A percentile compares a stretch with the other conserved stretches of the same genome.
Conservation (phyloP, 768 basidiomycete genomes). For the Megacollybia marginata region DNA sequence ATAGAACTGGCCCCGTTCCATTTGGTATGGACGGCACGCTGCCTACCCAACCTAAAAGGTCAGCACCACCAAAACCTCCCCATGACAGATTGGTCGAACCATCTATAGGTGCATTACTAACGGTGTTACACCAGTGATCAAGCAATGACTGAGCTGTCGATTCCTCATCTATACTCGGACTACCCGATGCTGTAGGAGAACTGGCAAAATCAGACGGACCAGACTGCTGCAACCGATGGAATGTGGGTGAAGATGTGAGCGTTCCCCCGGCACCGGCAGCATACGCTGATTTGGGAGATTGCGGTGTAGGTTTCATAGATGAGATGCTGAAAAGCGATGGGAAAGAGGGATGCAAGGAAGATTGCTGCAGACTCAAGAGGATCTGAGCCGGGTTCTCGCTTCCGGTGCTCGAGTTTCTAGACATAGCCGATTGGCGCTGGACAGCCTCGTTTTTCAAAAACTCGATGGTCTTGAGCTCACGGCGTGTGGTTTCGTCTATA, state of each 20-base stretch:
- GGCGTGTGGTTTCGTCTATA: conserved; percentile 74
- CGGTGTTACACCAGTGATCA: conserved; percentile 82
- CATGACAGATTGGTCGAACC: conserved; percentile 44
- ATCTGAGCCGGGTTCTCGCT: conserved; percentile 45
- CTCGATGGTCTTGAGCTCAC: conserved; percentile 82
- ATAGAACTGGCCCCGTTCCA: conserved; percentile 35
- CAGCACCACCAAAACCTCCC: conserved; percentile 50
- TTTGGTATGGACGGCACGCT: conserved; percentile 28
- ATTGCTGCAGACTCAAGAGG: conserved; percentile 35
- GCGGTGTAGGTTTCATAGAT: conserved; percentile 1
- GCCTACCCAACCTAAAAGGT: conserved; percentile 55
- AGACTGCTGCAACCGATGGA: conserved; percentile 55
- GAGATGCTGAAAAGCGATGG: conserved; percentile 13
- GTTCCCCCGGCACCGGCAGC: not conserved
- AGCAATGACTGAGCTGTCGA: conserved; percentile 69
- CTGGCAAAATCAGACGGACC: conserved; percentile 35
- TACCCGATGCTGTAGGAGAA: conserved; percentile 62
- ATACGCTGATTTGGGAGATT: conserved; percentile 14
- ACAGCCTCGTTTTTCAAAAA: conserved; percentile 68
- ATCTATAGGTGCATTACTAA: conserved; percentile 59
- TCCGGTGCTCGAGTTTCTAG: conserved; percentile 17
- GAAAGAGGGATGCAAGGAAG: conserved; percentile 23
- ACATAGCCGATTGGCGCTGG: conserved; percentile 31
- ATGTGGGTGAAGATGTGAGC: conserved; percentile 35
- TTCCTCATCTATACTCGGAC: conserved; percentile 69